These are phyloP conservation scores for Cyclotella distinguenda DNA, from an alignment of 108 stramenopile genomes.

Conservation along the genomic window DNA sequence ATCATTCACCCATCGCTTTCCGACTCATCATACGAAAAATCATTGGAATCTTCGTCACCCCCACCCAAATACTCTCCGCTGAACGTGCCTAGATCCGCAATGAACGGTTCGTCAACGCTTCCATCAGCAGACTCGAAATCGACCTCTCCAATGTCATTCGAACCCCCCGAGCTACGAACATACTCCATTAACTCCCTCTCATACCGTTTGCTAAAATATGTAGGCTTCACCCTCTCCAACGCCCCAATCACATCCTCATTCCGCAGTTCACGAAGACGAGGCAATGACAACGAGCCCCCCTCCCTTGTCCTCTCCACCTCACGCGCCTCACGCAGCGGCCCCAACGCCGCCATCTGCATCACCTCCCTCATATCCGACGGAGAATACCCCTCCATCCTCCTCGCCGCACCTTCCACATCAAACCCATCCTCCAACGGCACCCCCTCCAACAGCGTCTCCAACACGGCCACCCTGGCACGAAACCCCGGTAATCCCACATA, in stretches of 20 bases:
- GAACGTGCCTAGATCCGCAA: slow-evolving; percentile 6
- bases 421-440: slow-evolving; percentile 41
- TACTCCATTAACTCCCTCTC: slow-evolving; percentile 39
- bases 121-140: not conserved
- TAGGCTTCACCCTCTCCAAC: slow-evolving; percentile 45
- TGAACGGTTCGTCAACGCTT: not conserved
- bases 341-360: slow-evolving; percentile 57
- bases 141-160: not conserved
- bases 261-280: slow-evolving; percentile 44
- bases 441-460: slow-evolving; percentile 47
- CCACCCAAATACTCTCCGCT: slow-evolving; percentile 10
- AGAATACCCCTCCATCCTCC: slow-evolving; percentile 60
- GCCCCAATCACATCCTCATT: slow-evolving; percentile 57
- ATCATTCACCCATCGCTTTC: slow-evolving; percentile 34
- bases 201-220: slow-evolving; percentile 45
- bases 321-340: slow-evolving; percentile 56
- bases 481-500: slow-evolving; percentile 86
- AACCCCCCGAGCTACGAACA: slow-evolving; percentile 29
- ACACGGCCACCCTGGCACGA: slow-evolving; percentile 63
- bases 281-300: not conserved
- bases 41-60: slow-evolving; percentile 18
- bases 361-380: slow-evolving; percentile 74
- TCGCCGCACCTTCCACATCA: slow-evolving; percentile 42
- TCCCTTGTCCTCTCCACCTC: slow-evolving; percentile 19
- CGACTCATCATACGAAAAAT: slow-evolving; percentile 30